Percentiles rank a stretch among this genome's conserved stretches.
Conservation (phyloP, 306 rosid species). For the Ormosia semicastrata region DNA sequence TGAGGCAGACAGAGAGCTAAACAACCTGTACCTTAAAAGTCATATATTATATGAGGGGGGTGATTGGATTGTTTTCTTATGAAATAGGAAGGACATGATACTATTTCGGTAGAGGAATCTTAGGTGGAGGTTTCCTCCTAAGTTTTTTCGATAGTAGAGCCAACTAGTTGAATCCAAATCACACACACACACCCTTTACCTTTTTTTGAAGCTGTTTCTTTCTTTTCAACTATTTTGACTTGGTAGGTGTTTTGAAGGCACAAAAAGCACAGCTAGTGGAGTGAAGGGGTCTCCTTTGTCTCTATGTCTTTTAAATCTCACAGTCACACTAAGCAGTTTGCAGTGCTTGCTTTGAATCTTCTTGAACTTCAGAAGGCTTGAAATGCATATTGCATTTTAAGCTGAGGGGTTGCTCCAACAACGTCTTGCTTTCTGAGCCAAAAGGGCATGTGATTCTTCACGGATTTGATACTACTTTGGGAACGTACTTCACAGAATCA, state of each 20-base stretch:
- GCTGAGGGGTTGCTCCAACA: conserved; percentile 18
- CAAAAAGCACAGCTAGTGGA: conserved; percentile 31
- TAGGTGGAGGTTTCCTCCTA: conserved; percentile 20
- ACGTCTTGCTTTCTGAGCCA: conserved; percentile 59
- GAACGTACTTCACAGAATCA: conserved; percentile 29
- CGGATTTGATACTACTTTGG: conserved; percentile 33
- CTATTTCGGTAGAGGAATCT: conserved; percentile 48
- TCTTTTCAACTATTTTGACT: conserved; percentile 48
- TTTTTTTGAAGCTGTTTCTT: conserved; percentile 33
- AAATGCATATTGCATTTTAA: conserved; percentile 19
- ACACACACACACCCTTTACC: conserved; percentile 34
- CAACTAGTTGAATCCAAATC: conserved; percentile 50
- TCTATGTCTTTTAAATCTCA: conserved; percentile 32
- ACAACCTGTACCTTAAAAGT: conserved; percentile 14
- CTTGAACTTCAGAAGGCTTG: conserved; percentile 18
- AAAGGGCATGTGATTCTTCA: conserved; percentile 41
- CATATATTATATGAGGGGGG: conserved; percentile 20
- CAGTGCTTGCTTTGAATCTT: conserved; percentile 32
- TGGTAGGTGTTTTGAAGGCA: conserved; percentile 49
- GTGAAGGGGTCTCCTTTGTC: conserved; percentile 31
- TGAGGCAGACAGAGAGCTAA: conserved; percentile 1
- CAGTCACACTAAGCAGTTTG: conserved; percentile 21
- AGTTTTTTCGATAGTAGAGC: conserved; percentile 36
- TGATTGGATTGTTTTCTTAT: conserved; percentile 49
- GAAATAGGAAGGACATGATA: conserved; percentile 29